A percentile compares a stretch with the other conserved stretches of the same genome.
Conservation (phyloP, 176 grass and related monocot species). For the Zizania latifolia region DNA sequence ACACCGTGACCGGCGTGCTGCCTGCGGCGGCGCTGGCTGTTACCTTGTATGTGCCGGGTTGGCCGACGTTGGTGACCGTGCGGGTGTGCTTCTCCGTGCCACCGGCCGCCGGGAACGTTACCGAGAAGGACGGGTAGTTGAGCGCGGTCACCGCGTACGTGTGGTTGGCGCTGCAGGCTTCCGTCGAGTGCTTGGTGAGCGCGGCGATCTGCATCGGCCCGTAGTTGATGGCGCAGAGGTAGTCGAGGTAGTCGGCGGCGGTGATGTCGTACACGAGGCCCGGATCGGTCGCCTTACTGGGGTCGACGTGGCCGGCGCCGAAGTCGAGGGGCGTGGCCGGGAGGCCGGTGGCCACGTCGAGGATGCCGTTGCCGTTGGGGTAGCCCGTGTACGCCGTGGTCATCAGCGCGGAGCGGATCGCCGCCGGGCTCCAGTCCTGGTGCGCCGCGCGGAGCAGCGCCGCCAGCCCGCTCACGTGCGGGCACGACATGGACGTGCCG, state of each 20-base stretch:
- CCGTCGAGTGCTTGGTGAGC: constrained; percentile 49
- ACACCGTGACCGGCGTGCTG: constrained; percentile 41
- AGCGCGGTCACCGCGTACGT: constrained; percentile 51
- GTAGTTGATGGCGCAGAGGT: constrained; percentile 88
- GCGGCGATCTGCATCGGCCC: constrained; percentile 59
- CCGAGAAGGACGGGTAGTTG: constrained; percentile 93
- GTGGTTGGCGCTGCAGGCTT: constrained; percentile 43
- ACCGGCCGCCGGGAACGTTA: constrained; percentile 30
- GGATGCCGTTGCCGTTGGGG: constrained; percentile 48
- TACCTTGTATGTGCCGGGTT: constrained; percentile 64
- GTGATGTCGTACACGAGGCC: constrained; percentile 78
- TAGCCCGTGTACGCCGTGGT: constrained; percentile 69
- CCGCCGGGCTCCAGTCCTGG: constrained; percentile 82
- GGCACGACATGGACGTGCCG: constrained; percentile 97
- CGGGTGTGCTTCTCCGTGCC: constrained; percentile 63
- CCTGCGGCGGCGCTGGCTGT: constrained; percentile 25
- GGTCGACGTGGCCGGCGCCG: constrained; percentile 90
- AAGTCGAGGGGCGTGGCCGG: constrained; percentile 69
- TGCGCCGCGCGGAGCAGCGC: constrained; percentile 63
- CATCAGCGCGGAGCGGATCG: constrained; percentile 79
- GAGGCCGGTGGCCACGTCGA: constrained; percentile 66
- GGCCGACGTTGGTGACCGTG: constrained; percentile 75
- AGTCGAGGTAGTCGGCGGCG: constrained; percentile 71
- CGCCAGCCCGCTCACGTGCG: constrained; percentile 86
- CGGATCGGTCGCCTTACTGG: constrained; percentile 62